Conservation (phyloP, 1,284 basidiomycete genomes). For the Cryptococcus sp. region DNA sequence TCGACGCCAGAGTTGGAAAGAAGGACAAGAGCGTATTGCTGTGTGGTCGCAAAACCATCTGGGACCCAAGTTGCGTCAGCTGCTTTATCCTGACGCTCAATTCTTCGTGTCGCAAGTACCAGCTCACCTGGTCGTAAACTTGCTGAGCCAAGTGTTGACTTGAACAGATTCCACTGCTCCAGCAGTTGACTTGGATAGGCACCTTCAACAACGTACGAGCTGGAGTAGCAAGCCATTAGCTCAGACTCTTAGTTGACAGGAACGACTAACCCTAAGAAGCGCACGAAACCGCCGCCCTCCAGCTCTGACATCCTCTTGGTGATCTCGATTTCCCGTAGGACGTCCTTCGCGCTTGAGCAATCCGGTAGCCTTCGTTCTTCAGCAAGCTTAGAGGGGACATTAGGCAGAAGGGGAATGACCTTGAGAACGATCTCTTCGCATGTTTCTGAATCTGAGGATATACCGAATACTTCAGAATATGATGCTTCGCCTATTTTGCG, state of each 20-base stretch:
- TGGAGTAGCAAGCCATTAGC: slow-evolving; percentile 23
- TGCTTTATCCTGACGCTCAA: not conserved
- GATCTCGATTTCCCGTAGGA: slow-evolving; percentile 83
- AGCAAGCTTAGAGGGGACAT: not conserved
- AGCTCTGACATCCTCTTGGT: slow-evolving; percentile 74
- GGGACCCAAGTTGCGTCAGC: slow-evolving; percentile 64
- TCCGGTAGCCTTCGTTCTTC: slow-evolving; percentile 38
- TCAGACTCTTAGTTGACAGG: not conserved
- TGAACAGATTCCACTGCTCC: slow-evolving; percentile 82
- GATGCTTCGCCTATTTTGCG: slow-evolving; percentile 93
- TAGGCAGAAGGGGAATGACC: slow-evolving; percentile 29
- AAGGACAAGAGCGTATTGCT: slow-evolving; percentile 84
- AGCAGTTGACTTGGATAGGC: slow-evolving; percentile 77
- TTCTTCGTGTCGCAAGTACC: no score
- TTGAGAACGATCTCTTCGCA: slow-evolving; percentile 30
- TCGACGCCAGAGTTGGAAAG: slow-evolving; percentile 87
- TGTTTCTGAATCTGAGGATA: slow-evolving; percentile 57
- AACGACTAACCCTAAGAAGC: slow-evolving; percentile 63
- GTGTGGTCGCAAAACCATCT: slow-evolving; percentile 58
- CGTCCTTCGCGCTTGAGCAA: slow-evolving; percentile 73
- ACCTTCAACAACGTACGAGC: slow-evolving; percentile 80
- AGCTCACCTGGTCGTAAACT: slow-evolving; percentile 78
- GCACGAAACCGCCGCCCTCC: slow-evolving; percentile 70
- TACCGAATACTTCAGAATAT: slow-evolving; percentile 94
- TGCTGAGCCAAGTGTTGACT: slow-evolving; percentile 70